Percentiles rank a stretch among this genome's conserved stretches.
phyloP scores from a whole-genome alignment of 257 asterid species.

The Penstemon davidsonii region DNA sequence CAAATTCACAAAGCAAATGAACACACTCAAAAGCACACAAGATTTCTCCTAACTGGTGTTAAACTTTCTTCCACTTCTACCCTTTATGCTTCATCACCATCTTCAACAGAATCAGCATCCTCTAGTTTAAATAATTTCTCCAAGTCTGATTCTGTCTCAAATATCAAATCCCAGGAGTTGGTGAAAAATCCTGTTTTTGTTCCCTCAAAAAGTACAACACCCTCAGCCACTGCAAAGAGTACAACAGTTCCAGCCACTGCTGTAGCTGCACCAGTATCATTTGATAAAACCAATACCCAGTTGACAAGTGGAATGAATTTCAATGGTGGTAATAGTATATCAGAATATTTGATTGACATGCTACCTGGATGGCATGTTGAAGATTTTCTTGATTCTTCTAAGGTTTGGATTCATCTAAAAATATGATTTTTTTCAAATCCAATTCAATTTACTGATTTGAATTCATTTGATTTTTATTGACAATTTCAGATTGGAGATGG shows the following conservation, averaged over 20 bases:
- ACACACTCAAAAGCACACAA: conserved; percentile 68
- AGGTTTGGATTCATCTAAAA: conserved; percentile 48
- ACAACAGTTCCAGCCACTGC: conserved; percentile 24
- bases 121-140: neutral
- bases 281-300: conserved; percentile 22
- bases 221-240: conserved; percentile 30
- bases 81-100: conserved; percentile 38
- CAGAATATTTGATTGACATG: conserved; percentile 76
- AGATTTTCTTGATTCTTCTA: conserved; percentile 60
- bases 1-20: conserved; percentile 75
- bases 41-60: conserved; percentile 79
- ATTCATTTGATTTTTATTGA: neutral
- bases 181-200: conserved; percentile 22
- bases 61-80: conserved; percentile 55
- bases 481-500: conserved; percentile 45
- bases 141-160: conserved; percentile 39
- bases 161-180: conserved; percentile 31
- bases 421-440: neutral
- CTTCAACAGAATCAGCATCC: conserved; percentile 30
- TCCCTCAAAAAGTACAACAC: conserved; percentile 22
- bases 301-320: conserved; percentile 26
- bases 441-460: neutral
- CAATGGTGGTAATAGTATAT: conserved; percentile 53
- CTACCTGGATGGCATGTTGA: conserved; percentile 94
- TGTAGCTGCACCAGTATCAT: conserved; percentile 14